These are phyloP conservation scores for Ustilago cynodontis DNA, from an alignment of 1,284 basidiomycete species.

Conservation along the genomic window DNA sequence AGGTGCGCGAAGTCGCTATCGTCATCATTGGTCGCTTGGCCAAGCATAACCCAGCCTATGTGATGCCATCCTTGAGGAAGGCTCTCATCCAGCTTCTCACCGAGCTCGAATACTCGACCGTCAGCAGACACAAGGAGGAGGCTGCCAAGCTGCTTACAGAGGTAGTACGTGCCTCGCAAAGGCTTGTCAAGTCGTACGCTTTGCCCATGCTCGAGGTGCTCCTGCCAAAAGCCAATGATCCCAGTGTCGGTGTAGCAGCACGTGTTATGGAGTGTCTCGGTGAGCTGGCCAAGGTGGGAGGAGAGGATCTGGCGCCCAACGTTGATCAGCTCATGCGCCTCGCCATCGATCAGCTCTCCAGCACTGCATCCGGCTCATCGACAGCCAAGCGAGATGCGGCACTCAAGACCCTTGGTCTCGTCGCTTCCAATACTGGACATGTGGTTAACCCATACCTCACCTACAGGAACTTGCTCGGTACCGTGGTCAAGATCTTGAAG, in stretches of 20 bases:
- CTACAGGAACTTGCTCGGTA: conserved; percentile 88
- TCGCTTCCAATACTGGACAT: conserved; percentile 95
- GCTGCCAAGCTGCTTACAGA: conserved; percentile 67
- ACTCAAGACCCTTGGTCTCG: conserved; percentile 90
- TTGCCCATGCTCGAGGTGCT: conserved; percentile 94
- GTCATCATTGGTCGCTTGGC: conserved; percentile 92
- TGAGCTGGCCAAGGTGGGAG: conserved; percentile 91
- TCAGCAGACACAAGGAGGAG: conserved; percentile 80
- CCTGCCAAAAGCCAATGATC: conserved; percentile 86
- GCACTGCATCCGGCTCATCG: conserved; percentile 70
- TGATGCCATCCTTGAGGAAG: conserved; percentile 97
- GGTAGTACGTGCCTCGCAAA: conserved; percentile 79
- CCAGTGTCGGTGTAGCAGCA: conserved; percentile 88
- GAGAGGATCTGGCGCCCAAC: conserved; percentile 87
- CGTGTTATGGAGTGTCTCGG: conserved; percentile 94
- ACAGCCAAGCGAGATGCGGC: conserved; percentile 82
- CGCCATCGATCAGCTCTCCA: conserved; percentile 87
- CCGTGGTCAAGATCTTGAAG: conserved; percentile 86
- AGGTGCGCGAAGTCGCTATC: conserved; percentile 91
- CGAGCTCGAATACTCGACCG: conserved; percentile 95
- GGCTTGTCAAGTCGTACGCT: conserved; percentile 95
- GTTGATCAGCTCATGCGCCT: conserved; percentile 90
- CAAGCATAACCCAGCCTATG: conserved; percentile 96
- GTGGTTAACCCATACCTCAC: conserved; percentile 92
- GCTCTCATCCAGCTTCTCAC: conserved; percentile 96